phyloP scores from a whole-genome alignment of 805 yeast species.

The Schwanniomyces yamadae region DNA sequence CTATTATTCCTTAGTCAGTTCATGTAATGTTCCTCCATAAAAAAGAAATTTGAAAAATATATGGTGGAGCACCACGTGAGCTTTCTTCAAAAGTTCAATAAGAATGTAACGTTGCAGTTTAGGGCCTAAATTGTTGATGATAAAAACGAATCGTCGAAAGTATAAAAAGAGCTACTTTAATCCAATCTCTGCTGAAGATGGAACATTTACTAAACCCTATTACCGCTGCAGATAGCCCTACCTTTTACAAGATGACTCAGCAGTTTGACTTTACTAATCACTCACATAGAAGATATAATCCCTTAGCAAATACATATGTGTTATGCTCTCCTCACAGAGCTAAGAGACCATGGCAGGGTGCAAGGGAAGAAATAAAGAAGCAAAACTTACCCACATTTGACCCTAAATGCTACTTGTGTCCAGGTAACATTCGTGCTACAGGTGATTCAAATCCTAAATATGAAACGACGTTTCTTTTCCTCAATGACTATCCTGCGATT shows the following conservation, averaged over 20 bases:
- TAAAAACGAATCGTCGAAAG: no score
- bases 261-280: conserved; percentile 52
- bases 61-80: no score
- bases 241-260: conserved; percentile 19
- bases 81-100: no score
- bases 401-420: conserved; percentile 68
- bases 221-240: conserved; percentile 15
- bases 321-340: conserved; percentile 76
- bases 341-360: conserved; percentile 81
- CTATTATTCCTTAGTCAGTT: no score
- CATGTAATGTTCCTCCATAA: no score
- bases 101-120: no score
- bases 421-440: conserved; percentile 64
- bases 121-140: no score
- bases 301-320: conserved; percentile 66
- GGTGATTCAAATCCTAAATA: conserved; percentile 61
- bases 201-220: conserved; percentile 21
- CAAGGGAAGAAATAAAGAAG: conserved; percentile 50
- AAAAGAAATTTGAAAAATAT: no score
- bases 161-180: background rate
- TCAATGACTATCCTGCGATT: conserved; percentile 73
- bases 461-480: conserved; percentile 56
- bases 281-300: conserved; percentile 70
- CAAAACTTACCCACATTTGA: conserved; percentile 55
- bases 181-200: conserved; percentile 7